Conservation (phyloP, 768 basidiomycete species). For the Pseudohyphozyma bogoriensis region DNA sequence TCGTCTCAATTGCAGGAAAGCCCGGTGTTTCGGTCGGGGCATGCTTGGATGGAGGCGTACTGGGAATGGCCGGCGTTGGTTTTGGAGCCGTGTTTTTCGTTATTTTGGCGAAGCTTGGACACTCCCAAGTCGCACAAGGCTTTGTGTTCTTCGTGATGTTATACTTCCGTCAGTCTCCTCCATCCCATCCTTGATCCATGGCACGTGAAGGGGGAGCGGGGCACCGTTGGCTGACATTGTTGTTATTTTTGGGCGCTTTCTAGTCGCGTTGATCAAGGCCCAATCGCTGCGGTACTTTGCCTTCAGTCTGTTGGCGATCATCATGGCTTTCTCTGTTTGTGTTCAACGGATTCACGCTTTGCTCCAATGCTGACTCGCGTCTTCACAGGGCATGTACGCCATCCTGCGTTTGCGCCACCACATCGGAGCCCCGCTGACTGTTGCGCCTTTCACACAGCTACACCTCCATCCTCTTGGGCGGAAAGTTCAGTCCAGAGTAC, state of each 20-base stretch:
- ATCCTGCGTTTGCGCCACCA: no score
- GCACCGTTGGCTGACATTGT: no score
- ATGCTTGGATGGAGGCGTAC: slow-evolving; percentile 14
- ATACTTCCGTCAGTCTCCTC: no score
- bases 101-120: slow-evolving; percentile 34
- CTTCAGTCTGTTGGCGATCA: slow-evolving; percentile 33
- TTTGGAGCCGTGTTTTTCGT: slow-evolving; percentile 32
- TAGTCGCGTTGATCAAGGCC: slow-evolving; percentile 35
- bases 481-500: slow-evolving; percentile 31
- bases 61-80: slow-evolving; percentile 29
- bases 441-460: no score
- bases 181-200: no score
- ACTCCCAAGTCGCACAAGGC: slow-evolving; percentile 35
- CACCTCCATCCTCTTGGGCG: slow-evolving; percentile 16
- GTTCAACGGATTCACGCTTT: no score
- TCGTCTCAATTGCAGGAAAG: slow-evolving; percentile 11
- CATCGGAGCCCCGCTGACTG: no score
- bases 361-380: no score
- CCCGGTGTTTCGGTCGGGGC: slow-evolving; percentile 9
- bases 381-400: no score
- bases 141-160: slow-evolving; percentile 35
- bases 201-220: no score
- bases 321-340: slow-evolving; percentile 34
- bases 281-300: slow-evolving; percentile 33
- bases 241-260: no score